A percentile compares a stretch with the other conserved stretches of the same genome.
phyloP scores from a whole-genome alignment of 768 basidiomycete genomes.

The Leccinum olivaceopallidum region DNA sequence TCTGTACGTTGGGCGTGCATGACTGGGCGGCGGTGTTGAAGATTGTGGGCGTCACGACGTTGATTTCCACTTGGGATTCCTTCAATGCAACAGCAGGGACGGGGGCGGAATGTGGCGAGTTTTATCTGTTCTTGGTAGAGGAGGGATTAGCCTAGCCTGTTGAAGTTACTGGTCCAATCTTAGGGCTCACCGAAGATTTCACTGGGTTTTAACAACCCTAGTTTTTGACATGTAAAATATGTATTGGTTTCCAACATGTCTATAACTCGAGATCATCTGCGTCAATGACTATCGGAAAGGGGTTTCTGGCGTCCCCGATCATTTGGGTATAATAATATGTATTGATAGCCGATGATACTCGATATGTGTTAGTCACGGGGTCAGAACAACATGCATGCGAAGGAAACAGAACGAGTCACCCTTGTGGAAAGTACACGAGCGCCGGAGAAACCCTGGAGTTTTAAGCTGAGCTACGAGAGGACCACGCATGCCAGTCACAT shows the following conservation, averaged over 20 bases:
- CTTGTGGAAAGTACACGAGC: conserved; percentile 71
- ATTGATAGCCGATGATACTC: conserved; percentile 54
- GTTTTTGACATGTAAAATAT: neutral
- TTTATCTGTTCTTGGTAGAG: conserved; percentile 16
- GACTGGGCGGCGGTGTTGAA: conserved; percentile 41
- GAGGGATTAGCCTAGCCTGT: conserved; percentile 7
- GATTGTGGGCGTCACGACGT: conserved; percentile 24
- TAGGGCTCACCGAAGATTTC: neutral
- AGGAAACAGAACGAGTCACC: conserved; percentile 37
- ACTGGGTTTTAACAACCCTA: neutral
- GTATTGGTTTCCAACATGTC: too few species aligned
- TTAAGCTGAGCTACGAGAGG: neutral
- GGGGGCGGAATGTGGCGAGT: conserved; percentile 8
- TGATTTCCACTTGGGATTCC: conserved; percentile 20
- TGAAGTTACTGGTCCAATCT: too few species aligned
- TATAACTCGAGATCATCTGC: neutral
- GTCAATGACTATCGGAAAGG: neutral
- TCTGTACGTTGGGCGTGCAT: conserved; percentile 37
- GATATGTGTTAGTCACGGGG: conserved; percentile 51
- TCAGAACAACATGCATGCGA: neutral
- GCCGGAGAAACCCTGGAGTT: conserved; percentile 50
- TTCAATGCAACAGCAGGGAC: conserved; percentile 16
- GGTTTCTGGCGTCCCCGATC: conserved; percentile 69
- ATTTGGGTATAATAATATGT: conserved; percentile 78
- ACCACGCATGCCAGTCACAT: neutral